These are phyloP conservation scores for Apostasia shenzhenica DNA, from an alignment of 106 monocot genomes.

Conservation along the genomic window DNA sequence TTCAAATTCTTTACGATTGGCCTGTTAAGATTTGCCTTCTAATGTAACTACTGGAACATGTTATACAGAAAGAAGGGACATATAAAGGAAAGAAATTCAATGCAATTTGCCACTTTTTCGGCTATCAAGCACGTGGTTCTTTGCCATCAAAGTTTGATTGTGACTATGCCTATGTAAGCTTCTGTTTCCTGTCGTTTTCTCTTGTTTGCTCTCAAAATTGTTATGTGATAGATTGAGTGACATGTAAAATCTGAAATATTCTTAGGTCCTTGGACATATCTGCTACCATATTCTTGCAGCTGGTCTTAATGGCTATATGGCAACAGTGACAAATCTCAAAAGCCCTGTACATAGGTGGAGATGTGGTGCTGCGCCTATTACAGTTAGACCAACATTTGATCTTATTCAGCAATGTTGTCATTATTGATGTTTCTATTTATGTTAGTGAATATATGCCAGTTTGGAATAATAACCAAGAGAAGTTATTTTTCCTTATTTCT, in stretches of 20 bases:
- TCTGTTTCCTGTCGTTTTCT: not conserved
- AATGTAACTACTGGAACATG: not conserved
- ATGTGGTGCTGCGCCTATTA: constrained; percentile 90
- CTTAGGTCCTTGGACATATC: constrained; percentile 76
- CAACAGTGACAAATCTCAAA: constrained; percentile 78
- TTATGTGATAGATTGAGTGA: not conserved
- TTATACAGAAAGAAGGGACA: constrained; percentile 68
- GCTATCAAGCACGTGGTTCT: constrained; percentile 93
- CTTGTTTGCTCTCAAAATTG: not conserved
- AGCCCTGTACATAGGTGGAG: constrained; percentile 73
- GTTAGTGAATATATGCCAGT: not conserved
- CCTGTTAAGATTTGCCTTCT: not conserved
- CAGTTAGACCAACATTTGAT: constrained; percentile 26
- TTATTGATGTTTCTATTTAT: not conserved
- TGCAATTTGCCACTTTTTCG: constrained; percentile 93
- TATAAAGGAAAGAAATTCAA: constrained; percentile 97
- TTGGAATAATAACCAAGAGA: not conserved
- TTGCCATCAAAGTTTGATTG: constrained; percentile 93
- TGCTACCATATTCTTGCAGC: constrained; percentile 80
- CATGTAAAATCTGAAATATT: not conserved
- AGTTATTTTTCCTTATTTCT: constrained; percentile 6
- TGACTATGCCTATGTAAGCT: constrained; percentile 89
- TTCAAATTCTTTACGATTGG: not conserved
- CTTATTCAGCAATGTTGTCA: not conserved
- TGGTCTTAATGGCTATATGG: constrained; percentile 93